Evolutionary conservation across 352 stramenopile species (phyloP), one percentile per base, ranked within the genome.

Genomic region (Blastocystis hominis): DNA sequence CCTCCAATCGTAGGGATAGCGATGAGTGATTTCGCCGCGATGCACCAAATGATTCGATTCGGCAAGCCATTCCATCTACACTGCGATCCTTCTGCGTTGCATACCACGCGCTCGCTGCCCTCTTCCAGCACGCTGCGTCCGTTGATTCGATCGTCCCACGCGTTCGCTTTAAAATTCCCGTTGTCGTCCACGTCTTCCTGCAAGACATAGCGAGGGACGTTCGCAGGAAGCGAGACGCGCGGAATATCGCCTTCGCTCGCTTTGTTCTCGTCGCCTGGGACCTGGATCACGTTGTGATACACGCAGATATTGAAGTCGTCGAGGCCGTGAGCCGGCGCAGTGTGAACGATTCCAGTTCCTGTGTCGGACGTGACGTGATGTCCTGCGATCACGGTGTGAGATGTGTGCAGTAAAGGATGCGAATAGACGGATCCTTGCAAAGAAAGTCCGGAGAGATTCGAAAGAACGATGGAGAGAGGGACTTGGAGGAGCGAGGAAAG

Each of bases 341-440:
- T 98, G 91, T 99, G 97, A 30, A 99, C 97, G n/a, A 99, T 90
- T 42, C 97, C 97, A 5, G 96, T 99, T 89, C 97, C 97, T 36
- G 94, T 95, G 81, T 98, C 96, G 0, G 93, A 96, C 0, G 95
- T 98, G 38, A 99, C 97, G 91, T 98, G 97, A 88, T 98, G 94
- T 3, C 95, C 96, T 34, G 96, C 91, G 5, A 97, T 92, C 68
- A 98, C 88, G 6, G 94, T 89, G 15, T 89, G 89, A 42, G 7
- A 10, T 61, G 76, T 62, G 40, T 81, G 9, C n/a, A 86, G 61
- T 6, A 86, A 38, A 76, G 76, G 76, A 76, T 81, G 59, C 7
- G 61, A 5, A 24, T 80, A 86, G 36, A 5, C 7, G 44, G 15
- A 53, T 17, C 76, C 59, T 20, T 86, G 64, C 36, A 80, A 30